Conservation (phyloP, 2,329 filamentous ascomycete species). For the Fusarium staphyleae region DNA sequence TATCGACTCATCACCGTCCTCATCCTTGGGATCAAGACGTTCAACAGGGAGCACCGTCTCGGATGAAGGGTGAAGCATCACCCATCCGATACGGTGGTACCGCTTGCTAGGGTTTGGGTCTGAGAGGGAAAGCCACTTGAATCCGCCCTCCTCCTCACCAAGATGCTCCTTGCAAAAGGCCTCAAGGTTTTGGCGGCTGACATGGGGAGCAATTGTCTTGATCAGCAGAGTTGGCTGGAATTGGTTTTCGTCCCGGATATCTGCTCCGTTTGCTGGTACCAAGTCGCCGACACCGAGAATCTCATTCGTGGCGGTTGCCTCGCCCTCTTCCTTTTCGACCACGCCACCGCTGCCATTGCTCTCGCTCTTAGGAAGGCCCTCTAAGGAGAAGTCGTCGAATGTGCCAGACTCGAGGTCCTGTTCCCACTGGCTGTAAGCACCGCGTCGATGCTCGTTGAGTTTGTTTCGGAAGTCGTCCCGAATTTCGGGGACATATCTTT, state of each 20-base stretch:
- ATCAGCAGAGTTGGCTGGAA: slow-evolving; percentile 92
- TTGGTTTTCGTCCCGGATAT: slow-evolving; percentile 87
- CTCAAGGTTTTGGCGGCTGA: slow-evolving; percentile 92
- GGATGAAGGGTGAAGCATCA: slow-evolving; percentile 85
- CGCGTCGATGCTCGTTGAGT: slow-evolving; percentile 80
- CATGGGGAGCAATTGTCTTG: slow-evolving; percentile 96
- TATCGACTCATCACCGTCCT: slow-evolving; percentile 65
- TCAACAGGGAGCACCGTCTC: slow-evolving; percentile 72
- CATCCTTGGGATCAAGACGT: slow-evolving; percentile 75
- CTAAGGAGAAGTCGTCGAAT: slow-evolving; percentile 94
- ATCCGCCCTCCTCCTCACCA: slow-evolving; percentile 88
- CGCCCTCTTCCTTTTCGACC: slow-evolving; percentile 94
- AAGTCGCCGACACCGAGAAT: slow-evolving; percentile 92
- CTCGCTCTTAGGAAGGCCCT: slow-evolving; percentile 92
- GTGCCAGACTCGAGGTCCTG: slow-evolving; percentile 82
- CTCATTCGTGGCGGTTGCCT: slow-evolving; percentile 89
- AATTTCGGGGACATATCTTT: slow-evolving; percentile 88
- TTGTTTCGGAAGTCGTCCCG: slow-evolving; percentile 76
- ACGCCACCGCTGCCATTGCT: slow-evolving; percentile 85
- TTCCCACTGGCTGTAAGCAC: slow-evolving; percentile 86
- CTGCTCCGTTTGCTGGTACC: slow-evolving; percentile 81
- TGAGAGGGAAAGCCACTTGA: slow-evolving; percentile 94
- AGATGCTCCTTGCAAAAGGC: slow-evolving; percentile 94
- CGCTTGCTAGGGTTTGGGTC: slow-evolving; percentile 97
- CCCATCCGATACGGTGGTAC: slow-evolving; percentile 98